Percentiles rank a stretch among this genome's conserved stretches.
These are phyloP conservation scores for Leccinum holopus DNA, from an alignment of 1,284 basidiomycete species.

Conservation along the genomic window DNA sequence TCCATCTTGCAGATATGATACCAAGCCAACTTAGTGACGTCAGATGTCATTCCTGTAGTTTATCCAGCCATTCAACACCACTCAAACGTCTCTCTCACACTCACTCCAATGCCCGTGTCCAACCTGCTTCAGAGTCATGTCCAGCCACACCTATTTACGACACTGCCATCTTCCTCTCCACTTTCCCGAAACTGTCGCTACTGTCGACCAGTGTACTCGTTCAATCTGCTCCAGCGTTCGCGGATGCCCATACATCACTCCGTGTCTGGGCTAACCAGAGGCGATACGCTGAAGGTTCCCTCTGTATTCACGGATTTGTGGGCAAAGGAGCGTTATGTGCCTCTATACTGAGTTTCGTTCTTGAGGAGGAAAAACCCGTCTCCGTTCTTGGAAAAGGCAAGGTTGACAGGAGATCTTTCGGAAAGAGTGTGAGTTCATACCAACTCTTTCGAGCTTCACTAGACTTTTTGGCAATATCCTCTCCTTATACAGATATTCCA, in stretches of 20 bases:
- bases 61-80: conserved; percentile 59
- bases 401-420: conserved; percentile 52
- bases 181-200: conserved; percentile 66
- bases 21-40: conserved; percentile 42
- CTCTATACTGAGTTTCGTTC: conserved; percentile 67
- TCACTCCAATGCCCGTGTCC: conserved; percentile 66
- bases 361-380: conserved; percentile 63
- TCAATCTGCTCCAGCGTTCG: conserved; percentile 62
- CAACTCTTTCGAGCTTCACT: conserved; percentile 82
- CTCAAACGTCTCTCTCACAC: conserved; percentile 70
- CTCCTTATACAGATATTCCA: conserved; percentile 31
- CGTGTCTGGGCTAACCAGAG: conserved; percentile 91
- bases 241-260: conserved; percentile 77
- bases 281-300: conserved; percentile 62
- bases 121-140: conserved; percentile 20
- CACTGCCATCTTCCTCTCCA: conserved; percentile 65
- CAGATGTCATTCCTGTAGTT: conserved; percentile 70
- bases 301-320: conserved; percentile 69
- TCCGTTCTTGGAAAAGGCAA: conserved; percentile 25
- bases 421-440: conserved; percentile 79
- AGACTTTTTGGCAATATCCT: conserved; percentile 65
- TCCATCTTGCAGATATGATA: conserved; percentile 22
- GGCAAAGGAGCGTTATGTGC: conserved; percentile 69
- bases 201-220: conserved; percentile 68
- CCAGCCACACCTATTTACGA: conserved; percentile 79